Conservation (phyloP, 768 basidiomycete species). For the Phaeotremella skinneri region DNA sequence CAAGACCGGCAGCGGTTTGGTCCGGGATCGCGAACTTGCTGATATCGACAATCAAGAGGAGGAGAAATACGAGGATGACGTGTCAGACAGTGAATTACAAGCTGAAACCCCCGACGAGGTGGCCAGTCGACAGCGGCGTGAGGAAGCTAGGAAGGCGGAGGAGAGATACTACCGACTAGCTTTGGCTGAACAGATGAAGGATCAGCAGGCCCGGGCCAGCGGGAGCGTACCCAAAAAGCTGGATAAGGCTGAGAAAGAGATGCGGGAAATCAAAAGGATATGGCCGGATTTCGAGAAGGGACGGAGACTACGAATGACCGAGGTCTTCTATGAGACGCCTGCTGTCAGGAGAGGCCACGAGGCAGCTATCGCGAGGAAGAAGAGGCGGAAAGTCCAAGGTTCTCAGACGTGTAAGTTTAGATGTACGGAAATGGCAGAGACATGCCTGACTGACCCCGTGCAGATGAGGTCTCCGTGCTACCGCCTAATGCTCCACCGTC, state of each 20-base stretch:
- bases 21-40: slow-evolving; percentile 8
- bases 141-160: slow-evolving; percentile 17
- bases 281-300: slow-evolving; percentile 42
- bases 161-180: slow-evolving; percentile 9
- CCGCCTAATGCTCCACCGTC: slow-evolving; percentile 12
- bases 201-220: not conserved
- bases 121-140: slow-evolving; percentile 12
- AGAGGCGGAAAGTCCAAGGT: slow-evolving; percentile 28
- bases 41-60: slow-evolving; percentile 39
- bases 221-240: not conserved
- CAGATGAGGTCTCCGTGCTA: slow-evolving; percentile 24
- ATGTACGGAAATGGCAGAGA: not conserved
- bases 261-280: slow-evolving; percentile 26
- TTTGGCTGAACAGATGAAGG: slow-evolving; percentile 2
- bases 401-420: slow-evolving; percentile 26
- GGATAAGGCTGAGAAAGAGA: slow-evolving; percentile 7
- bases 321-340: slow-evolving; percentile 45
- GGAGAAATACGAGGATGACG: slow-evolving; percentile 32
- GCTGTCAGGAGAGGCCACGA: slow-evolving; percentile 12
- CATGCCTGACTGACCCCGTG: not conserved
- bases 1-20: slow-evolving; percentile 13
- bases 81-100: slow-evolving; percentile 20
- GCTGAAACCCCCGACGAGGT: slow-evolving; percentile 22
- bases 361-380: slow-evolving; percentile 16
- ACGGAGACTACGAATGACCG: slow-evolving; percentile 37